phyloP scores from a whole-genome alignment of 805 yeast species.

The Scheffersomyces spartinae region DNA sequence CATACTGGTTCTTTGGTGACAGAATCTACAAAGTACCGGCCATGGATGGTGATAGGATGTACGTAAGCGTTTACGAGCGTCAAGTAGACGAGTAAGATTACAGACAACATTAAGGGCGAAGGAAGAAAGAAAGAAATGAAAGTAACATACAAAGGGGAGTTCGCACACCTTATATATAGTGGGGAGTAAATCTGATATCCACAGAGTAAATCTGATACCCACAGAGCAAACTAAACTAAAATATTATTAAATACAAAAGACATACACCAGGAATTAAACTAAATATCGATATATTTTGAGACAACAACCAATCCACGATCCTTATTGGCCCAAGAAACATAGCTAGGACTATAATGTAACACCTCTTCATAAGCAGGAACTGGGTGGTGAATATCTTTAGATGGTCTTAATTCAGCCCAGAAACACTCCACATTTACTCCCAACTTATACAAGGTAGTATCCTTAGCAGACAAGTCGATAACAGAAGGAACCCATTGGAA shows the following conservation, averaged over 20 bases:
- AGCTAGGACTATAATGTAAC: slow-evolving; percentile 52
- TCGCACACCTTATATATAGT: too few species aligned
- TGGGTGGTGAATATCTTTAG: slow-evolving; percentile 22
- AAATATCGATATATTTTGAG: slow-evolving; percentile 32
- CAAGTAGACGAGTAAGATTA: too few species aligned
- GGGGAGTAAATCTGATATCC: too few species aligned
- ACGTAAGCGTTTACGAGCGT: slow-evolving; percentile 23
- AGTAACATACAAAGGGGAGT: too few species aligned
- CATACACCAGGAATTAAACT: too few species aligned
- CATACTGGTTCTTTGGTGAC: slow-evolving; percentile 61
- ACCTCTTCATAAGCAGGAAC: slow-evolving; percentile 69
- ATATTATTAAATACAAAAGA: too few species aligned
- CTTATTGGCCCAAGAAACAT: slow-evolving; percentile 52
- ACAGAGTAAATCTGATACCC: too few species aligned
- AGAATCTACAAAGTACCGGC: slow-evolving; percentile 65
- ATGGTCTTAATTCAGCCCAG: slow-evolving; percentile 63
- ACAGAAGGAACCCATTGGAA: slow-evolving; percentile 68
- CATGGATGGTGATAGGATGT: slow-evolving; percentile 59
- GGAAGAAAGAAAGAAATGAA: too few species aligned
- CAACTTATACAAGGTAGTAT: slow-evolving; percentile 26
- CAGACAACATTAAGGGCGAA: too few species aligned
- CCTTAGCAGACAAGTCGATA: slow-evolving; percentile 24
- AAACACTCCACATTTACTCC: slow-evolving; percentile 55
- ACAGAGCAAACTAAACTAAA: too few species aligned
- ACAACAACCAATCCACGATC: slow-evolving; percentile 61